A percentile compares a stretch with the other conserved stretches of the same genome.
These are phyloP conservation scores for Fusarium concolor DNA, from an alignment of 2,329 filamentous ascomycete species.

Conservation along the genomic window DNA sequence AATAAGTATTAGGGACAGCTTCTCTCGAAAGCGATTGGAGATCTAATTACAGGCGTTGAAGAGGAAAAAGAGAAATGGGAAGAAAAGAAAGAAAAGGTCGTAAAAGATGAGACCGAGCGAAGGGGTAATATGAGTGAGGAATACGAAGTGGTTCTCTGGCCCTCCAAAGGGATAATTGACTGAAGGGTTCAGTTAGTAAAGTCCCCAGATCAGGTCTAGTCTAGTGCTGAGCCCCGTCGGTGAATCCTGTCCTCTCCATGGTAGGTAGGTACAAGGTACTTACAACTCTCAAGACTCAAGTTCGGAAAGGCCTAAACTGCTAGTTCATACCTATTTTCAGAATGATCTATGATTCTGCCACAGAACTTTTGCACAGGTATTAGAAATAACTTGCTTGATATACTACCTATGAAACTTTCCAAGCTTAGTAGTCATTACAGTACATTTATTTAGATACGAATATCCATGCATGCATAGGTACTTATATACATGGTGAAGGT, in stretches of 20 bases:
- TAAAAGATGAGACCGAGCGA: slow-evolving; percentile 31
- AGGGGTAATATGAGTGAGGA: slow-evolving; percentile 38
- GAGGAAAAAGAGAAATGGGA: slow-evolving; percentile 8
- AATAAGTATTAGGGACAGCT: background rate
- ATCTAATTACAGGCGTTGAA: background rate
- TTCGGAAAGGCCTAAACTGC: background rate
- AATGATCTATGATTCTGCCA: background rate
- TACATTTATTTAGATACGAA: background rate
- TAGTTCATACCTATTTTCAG: background rate
- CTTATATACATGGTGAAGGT: background rate
- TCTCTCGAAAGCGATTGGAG: background rate
- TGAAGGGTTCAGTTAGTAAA: slow-evolving; percentile 43
- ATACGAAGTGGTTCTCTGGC: slow-evolving; percentile 44
- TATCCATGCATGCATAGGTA: no score
- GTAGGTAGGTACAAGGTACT: background rate
- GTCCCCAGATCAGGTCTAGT: slow-evolving; percentile 35
- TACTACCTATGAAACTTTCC: no score
- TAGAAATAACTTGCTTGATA: background rate
- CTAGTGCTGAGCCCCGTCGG: slow-evolving; percentile 34
- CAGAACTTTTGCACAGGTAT: no score
- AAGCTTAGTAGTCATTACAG: no score
- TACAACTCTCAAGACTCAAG: background rate
- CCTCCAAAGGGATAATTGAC: slow-evolving; percentile 40
- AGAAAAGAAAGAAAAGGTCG: slow-evolving; percentile 22
- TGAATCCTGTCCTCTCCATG: slow-evolving; percentile 6